Base-by-base conservation (phyloP, 2,329 filamentous ascomycete genomes). In the Aspergillus sp. region DNA sequence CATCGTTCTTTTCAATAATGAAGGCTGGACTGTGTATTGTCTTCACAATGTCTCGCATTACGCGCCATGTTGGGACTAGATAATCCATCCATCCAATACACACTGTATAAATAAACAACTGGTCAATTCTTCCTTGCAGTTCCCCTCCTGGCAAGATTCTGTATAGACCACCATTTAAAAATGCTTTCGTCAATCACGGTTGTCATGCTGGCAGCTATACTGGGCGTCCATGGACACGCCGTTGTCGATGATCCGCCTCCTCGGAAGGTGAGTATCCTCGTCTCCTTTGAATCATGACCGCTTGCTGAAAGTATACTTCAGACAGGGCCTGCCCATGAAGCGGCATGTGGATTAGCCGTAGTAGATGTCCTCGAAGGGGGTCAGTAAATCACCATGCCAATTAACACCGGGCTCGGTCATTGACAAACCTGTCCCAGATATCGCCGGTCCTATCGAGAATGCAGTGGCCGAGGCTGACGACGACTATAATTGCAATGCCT, bases 401-500 rank as follows among this genome's bases (percentile, higher is more conserved):
- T 44, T 15, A 12, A 13, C 11, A 11, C 0, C 7, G 1, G 3
- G 4, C 4, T 26, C 8, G 32, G 5, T 26, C 3, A 4, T 9
- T 32, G 5, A 26, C 26, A 30, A 8, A 3, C 22, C 8, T 9
- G 26, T 9, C 26, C 8, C 9, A 48, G 47, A 49, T 24, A 49
- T 38, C 32, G 47, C 47, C 2, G 47, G 47, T 18, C 47, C 47
- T 15, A 49, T 49, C 5, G 47, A 49, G 18, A 49, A 49, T 20
- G 47, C 47, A 8, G 20, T 49, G 18, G 17, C 5, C 4, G 22
- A 39, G 15, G 47, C 20, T 7, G 34, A 49, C 34, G 47, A n/a
- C 13, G 47, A 49, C 18, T 49, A 49, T 5, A 49, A 49, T 34
- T 49, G 47, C 47, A 49, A 49, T 11, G 47, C 47, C n/a, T 49